These are phyloP conservation scores for Vaccinium darrowii DNA, from an alignment of 148 eudicot species.

Conservation along the genomic window DNA sequence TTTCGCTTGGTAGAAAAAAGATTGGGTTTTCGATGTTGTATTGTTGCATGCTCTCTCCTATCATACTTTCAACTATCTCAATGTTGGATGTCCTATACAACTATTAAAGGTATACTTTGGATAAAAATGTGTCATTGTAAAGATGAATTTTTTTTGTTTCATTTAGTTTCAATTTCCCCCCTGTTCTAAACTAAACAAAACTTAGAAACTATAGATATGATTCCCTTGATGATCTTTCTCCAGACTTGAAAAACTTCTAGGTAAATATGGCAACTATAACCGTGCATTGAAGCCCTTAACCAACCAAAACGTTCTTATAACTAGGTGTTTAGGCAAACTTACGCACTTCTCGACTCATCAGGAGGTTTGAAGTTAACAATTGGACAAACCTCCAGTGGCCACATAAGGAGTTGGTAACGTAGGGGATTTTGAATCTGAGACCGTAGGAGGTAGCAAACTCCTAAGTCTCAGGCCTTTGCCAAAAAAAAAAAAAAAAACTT, in stretches of 20 bases:
- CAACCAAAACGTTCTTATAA: not conserved
- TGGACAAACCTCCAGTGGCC: not conserved
- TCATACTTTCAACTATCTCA: not conserved
- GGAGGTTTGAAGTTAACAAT: not conserved
- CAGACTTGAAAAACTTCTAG: not conserved
- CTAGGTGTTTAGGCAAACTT: not conserved
- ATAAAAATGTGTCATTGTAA: not conserved
- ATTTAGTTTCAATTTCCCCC: no score
- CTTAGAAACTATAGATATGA: no score
- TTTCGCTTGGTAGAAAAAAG: not conserved
- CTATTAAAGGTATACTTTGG: not conserved
- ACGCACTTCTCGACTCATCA: rapidly evolving
- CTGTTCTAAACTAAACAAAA: not conserved
- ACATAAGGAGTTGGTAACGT: not conserved
- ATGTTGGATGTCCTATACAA: not conserved
- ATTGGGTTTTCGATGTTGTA: not conserved
- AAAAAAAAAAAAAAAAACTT: no score
- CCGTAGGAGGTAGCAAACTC: no score
- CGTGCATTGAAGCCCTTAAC: not conserved
- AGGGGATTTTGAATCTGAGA: not conserved
- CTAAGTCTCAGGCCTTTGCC: no score
- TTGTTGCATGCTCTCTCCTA: not conserved
- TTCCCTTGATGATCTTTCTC: not conserved
- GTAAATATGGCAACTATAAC: not conserved
- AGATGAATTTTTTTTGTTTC: not conserved